Percentiles rank a stretch among this genome's conserved stretches.
Evolutionary conservation across 2,329 filamentous ascomycete species (phyloP).

Genomic region (Diaporthe australafricana): DNA sequence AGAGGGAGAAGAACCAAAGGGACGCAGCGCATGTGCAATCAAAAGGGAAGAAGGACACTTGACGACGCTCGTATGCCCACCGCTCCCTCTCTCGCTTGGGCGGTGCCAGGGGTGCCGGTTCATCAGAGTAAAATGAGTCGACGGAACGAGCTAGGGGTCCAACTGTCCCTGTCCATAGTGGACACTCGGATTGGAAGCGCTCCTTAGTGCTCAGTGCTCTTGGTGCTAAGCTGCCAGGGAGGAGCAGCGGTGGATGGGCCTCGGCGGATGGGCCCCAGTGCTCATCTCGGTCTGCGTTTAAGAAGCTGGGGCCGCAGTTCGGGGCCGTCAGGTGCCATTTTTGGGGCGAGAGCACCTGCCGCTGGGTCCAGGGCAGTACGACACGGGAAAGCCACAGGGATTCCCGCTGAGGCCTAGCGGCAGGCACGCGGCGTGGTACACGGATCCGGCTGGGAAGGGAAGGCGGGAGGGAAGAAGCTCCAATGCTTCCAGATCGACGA

Average conservation of each 20-base stretch:
- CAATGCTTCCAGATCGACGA: conserved; percentile 21
- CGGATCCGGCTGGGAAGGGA: background rate
- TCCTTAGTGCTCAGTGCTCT: background rate
- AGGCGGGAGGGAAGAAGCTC: conserved; percentile 20
- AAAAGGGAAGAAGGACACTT: conserved; percentile 31
- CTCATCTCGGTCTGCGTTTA: conserved; percentile 25
- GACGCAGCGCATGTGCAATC: conserved; percentile 16
- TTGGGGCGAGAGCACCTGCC: conserved; percentile 12
- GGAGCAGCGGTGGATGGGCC: conserved; percentile 6
- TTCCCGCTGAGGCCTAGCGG: conserved; percentile 19
- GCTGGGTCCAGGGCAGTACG: conserved; percentile 1
- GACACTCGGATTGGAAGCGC: conserved; percentile 23
- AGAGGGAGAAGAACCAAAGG: conserved; percentile 4
- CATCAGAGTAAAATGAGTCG: conserved; percentile 33
- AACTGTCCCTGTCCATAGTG: conserved; percentile 7
- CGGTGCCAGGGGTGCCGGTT: conserved; percentile 26
- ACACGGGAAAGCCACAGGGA: conserved; percentile 20
- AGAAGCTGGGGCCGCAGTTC: conserved; percentile 24
- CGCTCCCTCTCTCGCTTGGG: conserved; percentile 30
- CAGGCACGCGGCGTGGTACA: background rate
- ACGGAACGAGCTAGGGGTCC: conserved; percentile 28
- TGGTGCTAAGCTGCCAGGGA: too few species aligned
- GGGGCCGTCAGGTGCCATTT: conserved; percentile 25
- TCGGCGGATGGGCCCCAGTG: conserved; percentile 1
- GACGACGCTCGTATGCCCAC: conserved; percentile 28